Evolutionary conservation across 2,329 filamentous ascomycete genomes (phyloP), one percentile per base, ranked within the genome.

Genomic region (Diaporthe humulicola): DNA sequence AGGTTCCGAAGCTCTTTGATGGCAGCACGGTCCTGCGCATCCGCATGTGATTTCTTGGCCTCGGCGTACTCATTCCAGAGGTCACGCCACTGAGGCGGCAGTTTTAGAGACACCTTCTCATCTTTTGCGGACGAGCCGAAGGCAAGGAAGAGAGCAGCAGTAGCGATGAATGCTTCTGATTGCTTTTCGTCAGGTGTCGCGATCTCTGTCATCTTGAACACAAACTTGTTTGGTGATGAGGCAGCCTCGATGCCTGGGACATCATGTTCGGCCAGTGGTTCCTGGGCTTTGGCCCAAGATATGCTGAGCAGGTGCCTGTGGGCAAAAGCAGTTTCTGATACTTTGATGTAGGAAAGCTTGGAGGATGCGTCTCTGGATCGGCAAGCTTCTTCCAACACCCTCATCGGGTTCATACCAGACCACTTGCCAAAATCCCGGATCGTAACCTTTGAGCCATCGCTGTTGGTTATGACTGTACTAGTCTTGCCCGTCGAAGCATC

Each of bases 391-490:
- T 98, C 95, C 17, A 98, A 85, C 38, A 94, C 88, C 77, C 93
- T 90, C 76, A 91, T 90, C 22, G 96, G 96, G 78, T 87, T 94
- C 40, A 98, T 84, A 10, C 96, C 96, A 19, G 90, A 90, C 87
- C 92, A 92, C 82, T 95, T 95, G 1, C 95, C 95, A 87, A 98
- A 98, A 79, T 98, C 93, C 57, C 94, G 89, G 66, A 98, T 89
- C 1, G 86, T 88, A 5, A 95, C 83, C 73, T 89, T 91, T 8
- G 85, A 81, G 2, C 90, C 88, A 77, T 90, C 83, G 72, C 85
- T 78, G 61, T 86, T 85, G 79, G 88, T 90, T 57, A 91, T 85
- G 54, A 89, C 88, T 0, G 87, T 92, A 50, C 83, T 87, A 3
- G 87, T 88, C 80, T 91, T 89, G n/a, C 91, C 91, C 12, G 89